phyloP scores from a whole-genome alignment of 139 green algal genomes.

The Protoeuglena noctilucae region DNA sequence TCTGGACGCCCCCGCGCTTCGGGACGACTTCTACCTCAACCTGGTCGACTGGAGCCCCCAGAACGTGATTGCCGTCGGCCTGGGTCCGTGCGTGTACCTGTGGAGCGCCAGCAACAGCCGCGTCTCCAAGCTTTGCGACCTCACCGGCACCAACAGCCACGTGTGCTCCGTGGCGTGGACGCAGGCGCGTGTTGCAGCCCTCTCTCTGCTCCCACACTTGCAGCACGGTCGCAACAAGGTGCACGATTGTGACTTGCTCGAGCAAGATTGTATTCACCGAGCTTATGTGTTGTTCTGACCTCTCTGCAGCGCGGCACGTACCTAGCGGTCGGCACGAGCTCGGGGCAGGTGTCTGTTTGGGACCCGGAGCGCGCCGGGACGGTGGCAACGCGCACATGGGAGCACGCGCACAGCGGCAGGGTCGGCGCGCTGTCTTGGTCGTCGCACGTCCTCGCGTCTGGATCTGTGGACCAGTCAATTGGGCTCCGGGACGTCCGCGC shows the following conservation, averaged over 20 bases:
- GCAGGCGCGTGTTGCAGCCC: too few relatives aligned
- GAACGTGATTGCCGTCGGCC: constrained; percentile 82
- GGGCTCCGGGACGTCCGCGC: constrained; percentile 75
- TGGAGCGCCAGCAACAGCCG: constrained; percentile 83
- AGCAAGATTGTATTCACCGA: too few relatives aligned
- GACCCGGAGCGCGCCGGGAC: too few relatives aligned
- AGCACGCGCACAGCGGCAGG: too few relatives aligned
- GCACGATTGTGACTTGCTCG: too few relatives aligned
- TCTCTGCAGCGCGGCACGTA: constrained; percentile 73
- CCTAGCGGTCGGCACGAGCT: constrained; percentile 69
- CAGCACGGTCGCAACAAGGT: too few relatives aligned
- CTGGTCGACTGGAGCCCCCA: constrained; percentile 88
- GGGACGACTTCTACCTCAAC: constrained; percentile 98
- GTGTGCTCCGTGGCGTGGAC: constrained; percentile 83
- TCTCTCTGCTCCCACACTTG: too few relatives aligned
- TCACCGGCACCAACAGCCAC: constrained; percentile 34
- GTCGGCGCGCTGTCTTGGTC: too few relatives aligned
- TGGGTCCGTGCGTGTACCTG: constrained; percentile 86
- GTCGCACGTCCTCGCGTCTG: too few relatives aligned
- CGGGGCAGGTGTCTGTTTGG: constrained; percentile 59
- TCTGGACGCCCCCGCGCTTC: constrained; percentile 57
- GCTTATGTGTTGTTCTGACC: too few relatives aligned
- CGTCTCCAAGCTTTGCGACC: constrained; percentile 72
- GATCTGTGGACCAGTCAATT: constrained; percentile 28
- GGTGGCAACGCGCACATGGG: too few relatives aligned